Conservation (phyloP, 2,329 filamentous ascomycete species). For the Lithohypha guttulata region DNA sequence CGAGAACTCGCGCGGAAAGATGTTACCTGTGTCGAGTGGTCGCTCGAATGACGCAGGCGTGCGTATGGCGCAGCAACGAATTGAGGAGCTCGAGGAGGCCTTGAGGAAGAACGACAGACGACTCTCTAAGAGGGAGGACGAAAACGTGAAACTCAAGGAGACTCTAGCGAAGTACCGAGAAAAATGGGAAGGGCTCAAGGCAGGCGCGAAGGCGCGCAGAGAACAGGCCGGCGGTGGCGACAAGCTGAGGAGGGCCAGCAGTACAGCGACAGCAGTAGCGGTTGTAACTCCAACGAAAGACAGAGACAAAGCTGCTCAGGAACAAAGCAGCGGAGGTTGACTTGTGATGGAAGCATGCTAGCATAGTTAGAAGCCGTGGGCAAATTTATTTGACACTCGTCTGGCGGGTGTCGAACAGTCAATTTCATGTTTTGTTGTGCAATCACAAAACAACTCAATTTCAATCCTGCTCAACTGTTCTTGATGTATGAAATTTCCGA, state of each 20-base stretch:
- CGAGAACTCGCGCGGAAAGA: slow-evolving; percentile 22
- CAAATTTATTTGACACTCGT: too few species aligned
- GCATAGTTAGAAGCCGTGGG: too few species aligned
- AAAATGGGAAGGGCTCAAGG: slow-evolving; percentile 59
- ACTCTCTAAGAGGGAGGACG: slow-evolving; percentile 50
- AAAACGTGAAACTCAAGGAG: slow-evolving; percentile 49
- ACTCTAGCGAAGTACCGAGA: slow-evolving; percentile 49
- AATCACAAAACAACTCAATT: too few species aligned
- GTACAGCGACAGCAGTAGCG: not conserved
- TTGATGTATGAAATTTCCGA: too few species aligned
- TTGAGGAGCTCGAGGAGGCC: slow-evolving; percentile 59
- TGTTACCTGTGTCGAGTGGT: not conserved
- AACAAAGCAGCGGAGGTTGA: too few species aligned
- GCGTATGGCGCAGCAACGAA: slow-evolving; percentile 31
- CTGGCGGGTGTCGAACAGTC: too few species aligned
- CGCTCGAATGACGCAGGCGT: slow-evolving; percentile 19
- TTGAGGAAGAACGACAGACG: slow-evolving; percentile 48
- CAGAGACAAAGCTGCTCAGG: not conserved
- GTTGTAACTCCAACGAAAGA: not conserved
- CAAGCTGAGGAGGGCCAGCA: not conserved
- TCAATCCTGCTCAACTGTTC: too few species aligned
- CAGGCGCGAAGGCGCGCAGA: slow-evolving; percentile 44
- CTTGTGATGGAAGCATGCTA: too few species aligned
- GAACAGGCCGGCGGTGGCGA: slow-evolving; percentile 17
- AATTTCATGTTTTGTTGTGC: too few species aligned